Conservation (phyloP, 2,329 filamentous ascomycete species). For the Trichoderma atrobrunneum region DNA sequence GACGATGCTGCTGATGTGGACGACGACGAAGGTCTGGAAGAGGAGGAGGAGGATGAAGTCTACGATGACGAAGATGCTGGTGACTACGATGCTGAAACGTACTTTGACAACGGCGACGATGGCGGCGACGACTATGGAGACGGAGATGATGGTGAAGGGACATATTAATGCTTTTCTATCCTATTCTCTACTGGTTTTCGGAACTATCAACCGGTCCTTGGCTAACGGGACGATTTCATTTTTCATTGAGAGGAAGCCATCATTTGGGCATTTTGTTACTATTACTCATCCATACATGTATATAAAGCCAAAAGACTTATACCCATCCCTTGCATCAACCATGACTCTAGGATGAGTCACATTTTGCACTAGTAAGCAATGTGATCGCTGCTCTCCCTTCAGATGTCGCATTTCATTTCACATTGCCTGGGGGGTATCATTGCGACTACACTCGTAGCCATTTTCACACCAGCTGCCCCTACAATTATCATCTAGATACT, state of each 20-base stretch:
- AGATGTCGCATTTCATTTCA: neutral
- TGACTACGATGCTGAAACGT: slow-evolving; percentile 60
- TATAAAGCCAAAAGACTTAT: slow-evolving; percentile 6
- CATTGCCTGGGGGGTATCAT: slow-evolving; percentile 13
- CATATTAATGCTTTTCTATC: slow-evolving; percentile 29
- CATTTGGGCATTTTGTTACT: neutral
- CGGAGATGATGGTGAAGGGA: slow-evolving; percentile 49
- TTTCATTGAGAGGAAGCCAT: neutral
- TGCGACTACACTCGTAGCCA: neutral
- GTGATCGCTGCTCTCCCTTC: neutral
- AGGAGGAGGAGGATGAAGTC: slow-evolving; percentile 48
- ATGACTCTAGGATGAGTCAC: neutral
- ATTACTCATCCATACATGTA: neutral
- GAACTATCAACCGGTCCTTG: neutral
- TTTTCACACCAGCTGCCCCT: neutral
- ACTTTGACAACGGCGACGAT: slow-evolving; percentile 59
- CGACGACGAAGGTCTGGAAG: slow-evolving; percentile 48
- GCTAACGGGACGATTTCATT: neutral
- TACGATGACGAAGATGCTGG: slow-evolving; percentile 59
- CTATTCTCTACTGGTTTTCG: neutral
- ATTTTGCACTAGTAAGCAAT: neutral
- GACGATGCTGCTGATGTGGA: slow-evolving; percentile 49
- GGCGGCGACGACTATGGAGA: slow-evolving; percentile 52
- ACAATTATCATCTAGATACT: slow-evolving; percentile 8
- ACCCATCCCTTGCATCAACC: neutral